Base-by-base conservation (phyloP, 164 flowering plant genomes). In the Vitis cinerea region DNA sequence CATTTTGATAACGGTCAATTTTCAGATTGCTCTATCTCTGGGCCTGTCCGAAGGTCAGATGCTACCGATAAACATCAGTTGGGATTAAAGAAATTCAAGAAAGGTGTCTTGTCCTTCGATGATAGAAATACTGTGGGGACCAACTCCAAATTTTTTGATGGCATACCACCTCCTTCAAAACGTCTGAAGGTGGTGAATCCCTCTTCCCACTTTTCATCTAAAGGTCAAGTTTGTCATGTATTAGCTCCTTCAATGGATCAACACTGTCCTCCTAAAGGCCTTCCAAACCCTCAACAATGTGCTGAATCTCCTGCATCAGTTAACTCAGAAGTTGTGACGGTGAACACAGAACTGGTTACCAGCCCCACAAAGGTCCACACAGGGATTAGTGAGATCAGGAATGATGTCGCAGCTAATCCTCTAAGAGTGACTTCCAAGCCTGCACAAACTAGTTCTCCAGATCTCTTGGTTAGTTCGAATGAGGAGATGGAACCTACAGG, bases 271-370 rank as follows among this genome's bases (percentile, higher is more conserved):
- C 29, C 59, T 55, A 57, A 68, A 63, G 59, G 58, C 50, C 63
- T 64, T 60, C 63, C 65, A 61, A 65, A 61, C 23, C 63, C 59
- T 67, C 37, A 27, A 65, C 70, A 53, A 15, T 61, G 17, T 27
- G 66, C 63, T 64, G 76, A 66, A 63, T 67, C 67, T 47, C 63
- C 55, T 23, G 30, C 27, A 37, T 70, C 67, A 48, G 51, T 54
- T 66, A 54, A 59, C 65, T 72, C 75, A 52, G 69, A 71, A 27
- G 68, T 58, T 49, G 15, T 30, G 16, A 55, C 27, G 23, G 58
- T 37, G 16, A 30, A 64, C 50, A 58, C 10, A 8, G 52, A 50
- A 49, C 49, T 64, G 50, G 12, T 51, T 8, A n/a, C 50, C 29
- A 57, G 50, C 27, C 16, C 62, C 10, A 50, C 6, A 9, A n/a